phyloP scores from a whole-genome alignment of 2,329 filamentous ascomycete genomes.

The Aspergillus versicolor region DNA sequence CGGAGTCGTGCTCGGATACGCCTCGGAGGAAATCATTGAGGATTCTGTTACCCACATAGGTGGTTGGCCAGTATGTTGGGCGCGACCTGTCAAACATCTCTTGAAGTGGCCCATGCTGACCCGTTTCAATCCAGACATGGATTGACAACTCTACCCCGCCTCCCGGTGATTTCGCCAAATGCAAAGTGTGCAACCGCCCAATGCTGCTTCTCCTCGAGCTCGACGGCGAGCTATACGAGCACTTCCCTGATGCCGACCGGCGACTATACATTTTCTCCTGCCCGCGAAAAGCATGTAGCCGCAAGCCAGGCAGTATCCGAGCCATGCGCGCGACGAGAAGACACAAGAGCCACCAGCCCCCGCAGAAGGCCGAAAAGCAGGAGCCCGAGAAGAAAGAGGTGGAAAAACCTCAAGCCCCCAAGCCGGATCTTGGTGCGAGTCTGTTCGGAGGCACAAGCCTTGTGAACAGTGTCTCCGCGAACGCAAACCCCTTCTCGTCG shows the following conservation, averaged over 20 bases:
- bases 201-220: slow-evolving; percentile 87
- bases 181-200: slow-evolving; percentile 79
- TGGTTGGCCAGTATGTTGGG: slow-evolving; percentile 71
- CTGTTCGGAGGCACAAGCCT: slow-evolving; percentile 58
- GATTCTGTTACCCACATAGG: slow-evolving; percentile 87
- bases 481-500: slow-evolving; percentile 57
- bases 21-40: slow-evolving; percentile 72
- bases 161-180: slow-evolving; percentile 75
- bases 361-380: slow-evolving; percentile 23
- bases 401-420: slow-evolving; percentile 20
- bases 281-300: slow-evolving; percentile 71
- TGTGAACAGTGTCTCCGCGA: slow-evolving; percentile 36
- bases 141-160: slow-evolving; percentile 69
- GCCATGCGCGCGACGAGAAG: slow-evolving; percentile 68
- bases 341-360: slow-evolving; percentile 33
- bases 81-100: not conserved
- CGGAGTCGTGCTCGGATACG: slow-evolving; percentile 86
- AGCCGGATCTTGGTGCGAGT: slow-evolving; percentile 52
- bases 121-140: slow-evolving; percentile 66
- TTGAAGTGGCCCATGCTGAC: slow-evolving; percentile 15
- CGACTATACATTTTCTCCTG: slow-evolving; percentile 86
- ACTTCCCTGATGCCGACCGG: slow-evolving; percentile 83
- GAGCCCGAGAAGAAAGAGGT: slow-evolving; percentile 16
- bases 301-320: slow-evolving; percentile 79
- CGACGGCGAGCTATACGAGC: slow-evolving; percentile 82